Evolutionary conservation across 1,139 yeast species (phyloP), one percentile per base, ranked within the genome.

Genomic region (Scheffersomyces cryptocercus): DNA sequence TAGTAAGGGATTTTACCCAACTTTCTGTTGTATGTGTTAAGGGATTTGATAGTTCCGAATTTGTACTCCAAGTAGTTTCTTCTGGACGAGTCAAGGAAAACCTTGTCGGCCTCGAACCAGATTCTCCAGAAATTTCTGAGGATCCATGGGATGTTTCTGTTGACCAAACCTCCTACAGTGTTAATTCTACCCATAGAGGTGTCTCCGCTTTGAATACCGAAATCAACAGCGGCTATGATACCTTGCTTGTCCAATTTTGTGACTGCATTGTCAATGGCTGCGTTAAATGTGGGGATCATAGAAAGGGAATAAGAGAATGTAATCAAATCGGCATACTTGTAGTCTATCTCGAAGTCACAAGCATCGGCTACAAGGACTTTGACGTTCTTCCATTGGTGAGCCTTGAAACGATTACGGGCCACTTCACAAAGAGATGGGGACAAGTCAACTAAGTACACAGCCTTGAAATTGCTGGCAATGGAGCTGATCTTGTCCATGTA

Each of bases 31-130:
- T 80, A 79, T 46, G 81, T 63, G 61, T 87, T 87, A 54, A 85
- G 65, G 1, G 90, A 81, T 67, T 87, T 87, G 58, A 87, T 67
- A 20, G 95, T 87, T 36, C 95, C 95, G 56, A 86, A 86, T 54
- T 80, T 78, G 65, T 87, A 86, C 63, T 87, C 96, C 58, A 87
- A 75, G 64, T 86, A 87, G 58, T 85, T 89, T 67, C 96, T 80
- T 67, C 95, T 81, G 5, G 90, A 77, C 33, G 90, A 83, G 59
- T 87, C 95, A 54, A 87, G 74, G 55, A 81, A 85, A 3, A 87
- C 95, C 51, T 84, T 79, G 63, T 87, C 96, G 44, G 86, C 85
- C 64, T 87, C 96, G 64, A 87, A 87, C 96, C 96, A 87, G 43
- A 84, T 71, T 59, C 90, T 77, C 96, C 96, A 87, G 61, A 87